Base-by-base conservation (phyloP, 495 filamentous ascomycete species). In the Tetracladium marchalianum region DNA sequence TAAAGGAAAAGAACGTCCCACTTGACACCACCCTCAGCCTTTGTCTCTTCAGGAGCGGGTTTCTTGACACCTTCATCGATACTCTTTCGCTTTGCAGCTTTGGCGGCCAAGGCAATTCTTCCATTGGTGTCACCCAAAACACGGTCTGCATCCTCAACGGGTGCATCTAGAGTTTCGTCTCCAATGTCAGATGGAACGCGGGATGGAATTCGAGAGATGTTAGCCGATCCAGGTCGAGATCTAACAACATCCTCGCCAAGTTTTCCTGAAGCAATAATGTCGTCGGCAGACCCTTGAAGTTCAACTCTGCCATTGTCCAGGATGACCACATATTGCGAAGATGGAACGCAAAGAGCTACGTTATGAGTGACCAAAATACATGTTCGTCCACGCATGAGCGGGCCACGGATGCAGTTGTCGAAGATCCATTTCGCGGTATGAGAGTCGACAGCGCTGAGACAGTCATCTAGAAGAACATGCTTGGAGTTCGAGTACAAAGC, bases 401-500 rank as follows among this genome's bases (percentile, higher is more conserved):
- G 86, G 6, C 92, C 92, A 51, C 83, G 81, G 50, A 99, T 81
- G 44, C 88, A 90, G 56, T 95, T 81, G 52, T 81, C 84, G 66
- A 97, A 97, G 52, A 99, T 96, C 79, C 95, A 96, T 65, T 95
- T 95, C 9, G 89, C 90, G 1, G 92, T 97, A 56, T 99, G 92
- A 7, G 93, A 95, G 64, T 99, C 92, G n/a, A 99, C 92, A 13
- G 92, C 92, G 58, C 90, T 96, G 40, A 99, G 73, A 52, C 93
- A 95, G 63, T 99, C 92, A 59, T 99, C 92, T 27, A 99, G 68
- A 5, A 99, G 74, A 11, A 99, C 62, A 62, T 99, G 90, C 37
- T 80, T 78, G 12, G 89, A 90, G 62, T 83, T 87, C 49, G 85
- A 93, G 62, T 99, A 99, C 11, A 99, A 69, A 1, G 93, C 92